These are phyloP conservation scores for Centrapalus pauciflorus DNA, from an alignment of 129 eudicot species.

Conservation along the genomic window DNA sequence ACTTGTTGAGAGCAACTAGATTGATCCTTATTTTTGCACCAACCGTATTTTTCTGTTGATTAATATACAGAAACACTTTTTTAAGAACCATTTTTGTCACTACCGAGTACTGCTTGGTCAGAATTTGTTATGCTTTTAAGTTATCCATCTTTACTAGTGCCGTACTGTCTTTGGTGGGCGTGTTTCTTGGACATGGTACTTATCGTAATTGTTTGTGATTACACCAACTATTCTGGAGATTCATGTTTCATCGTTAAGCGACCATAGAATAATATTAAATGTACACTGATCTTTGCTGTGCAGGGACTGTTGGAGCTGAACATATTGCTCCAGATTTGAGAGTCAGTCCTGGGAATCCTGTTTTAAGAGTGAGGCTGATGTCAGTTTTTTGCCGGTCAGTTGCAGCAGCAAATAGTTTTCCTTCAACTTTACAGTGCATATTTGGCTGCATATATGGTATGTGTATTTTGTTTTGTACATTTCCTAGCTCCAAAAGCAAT, in stretches of 20 bases:
- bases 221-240: not conserved
- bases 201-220: constrained; percentile 4
- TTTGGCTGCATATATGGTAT: constrained; percentile 93
- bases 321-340: constrained; percentile 60
- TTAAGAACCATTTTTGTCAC: constrained; percentile 4
- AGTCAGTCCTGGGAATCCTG: constrained; percentile 68
- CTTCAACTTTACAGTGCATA: constrained; percentile 92
- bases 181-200: not conserved
- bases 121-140: constrained; percentile 9
- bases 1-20: not conserved
- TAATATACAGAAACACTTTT: not conserved
- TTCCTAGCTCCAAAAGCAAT: not conserved
- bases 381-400: constrained; percentile 85
- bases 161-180: constrained; percentile 3
- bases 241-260: not conserved
- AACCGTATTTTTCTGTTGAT: too few relatives aligned
- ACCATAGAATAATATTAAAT: constrained; percentile 9
- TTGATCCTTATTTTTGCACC: not conserved
- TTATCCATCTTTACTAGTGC: not conserved
- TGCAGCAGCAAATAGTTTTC: constrained; percentile 90
- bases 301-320: constrained; percentile 76
- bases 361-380: constrained; percentile 71
- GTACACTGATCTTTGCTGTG: constrained; percentile 14
- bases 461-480: constrained; percentile 6
- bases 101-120: not conserved